phyloP scores from a whole-genome alignment of 2,329 filamentous ascomycete genomes.

The Xylaria sp. region DNA sequence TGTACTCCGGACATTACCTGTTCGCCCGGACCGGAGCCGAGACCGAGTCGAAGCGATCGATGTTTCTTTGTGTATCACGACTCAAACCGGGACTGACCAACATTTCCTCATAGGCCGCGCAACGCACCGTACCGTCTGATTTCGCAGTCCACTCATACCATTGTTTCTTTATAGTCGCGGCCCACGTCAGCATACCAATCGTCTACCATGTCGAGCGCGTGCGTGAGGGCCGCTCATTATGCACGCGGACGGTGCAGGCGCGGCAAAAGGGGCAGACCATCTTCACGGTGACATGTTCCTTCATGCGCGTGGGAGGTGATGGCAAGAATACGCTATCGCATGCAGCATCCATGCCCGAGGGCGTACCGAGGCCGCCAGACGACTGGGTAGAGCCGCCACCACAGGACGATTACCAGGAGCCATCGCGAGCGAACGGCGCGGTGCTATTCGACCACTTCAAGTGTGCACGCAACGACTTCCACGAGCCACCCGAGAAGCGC shows the following conservation, averaged over 20 bases:
- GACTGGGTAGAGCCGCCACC: constrained; percentile 45
- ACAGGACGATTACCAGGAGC: constrained; percentile 32
- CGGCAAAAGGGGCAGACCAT: constrained; percentile 82
- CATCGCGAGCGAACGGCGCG: not conserved
- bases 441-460: constrained; percentile 39
- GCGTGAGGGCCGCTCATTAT: constrained; percentile 81
- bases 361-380: constrained; percentile 35
- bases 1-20: not conserved
- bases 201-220: constrained; percentile 94
- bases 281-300: constrained; percentile 92
- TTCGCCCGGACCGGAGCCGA: not conserved
- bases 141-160: constrained; percentile 95
- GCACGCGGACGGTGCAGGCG: constrained; percentile 93
- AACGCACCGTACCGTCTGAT: constrained; percentile 73
- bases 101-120: constrained; percentile 58
- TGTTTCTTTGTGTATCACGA: not conserved
- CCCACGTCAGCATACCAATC: constrained; percentile 76
- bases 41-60: not conserved
- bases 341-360: constrained; percentile 53
- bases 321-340: constrained; percentile 56
- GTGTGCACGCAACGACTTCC: constrained; percentile 26
- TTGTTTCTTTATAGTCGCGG: constrained; percentile 96
- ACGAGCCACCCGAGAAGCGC: constrained; percentile 53
- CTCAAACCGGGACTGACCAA: constrained; percentile 2
- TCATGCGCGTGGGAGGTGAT: constrained; percentile 62